These are phyloP conservation scores for Leishmania gerbilli DNA, from an alignment of 208 protist species.

Conservation along the genomic window DNA sequence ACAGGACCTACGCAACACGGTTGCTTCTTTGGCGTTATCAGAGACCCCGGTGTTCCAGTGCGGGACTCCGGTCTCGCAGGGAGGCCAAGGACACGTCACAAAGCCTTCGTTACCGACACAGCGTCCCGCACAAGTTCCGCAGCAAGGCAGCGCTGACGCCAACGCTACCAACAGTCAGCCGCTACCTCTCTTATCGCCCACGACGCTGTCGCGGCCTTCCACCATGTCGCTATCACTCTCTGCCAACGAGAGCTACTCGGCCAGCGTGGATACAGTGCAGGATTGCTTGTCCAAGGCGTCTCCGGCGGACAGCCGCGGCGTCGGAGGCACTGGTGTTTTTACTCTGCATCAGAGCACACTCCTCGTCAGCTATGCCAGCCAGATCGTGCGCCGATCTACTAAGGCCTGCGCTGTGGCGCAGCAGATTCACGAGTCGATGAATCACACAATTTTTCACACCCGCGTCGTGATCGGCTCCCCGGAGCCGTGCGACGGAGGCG, in stretches of 20 bases:
- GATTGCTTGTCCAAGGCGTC: neutral
- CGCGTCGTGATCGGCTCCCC: slow-evolving; percentile 17
- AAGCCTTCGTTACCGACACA: neutral
- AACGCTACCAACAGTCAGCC: neutral
- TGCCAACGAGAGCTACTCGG: neutral
- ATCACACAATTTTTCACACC: slow-evolving; percentile 10
- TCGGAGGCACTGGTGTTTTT: slow-evolving; percentile 11
- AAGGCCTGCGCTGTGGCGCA: slow-evolving; percentile 17
- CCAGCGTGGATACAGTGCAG: neutral
- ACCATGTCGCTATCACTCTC: neutral
- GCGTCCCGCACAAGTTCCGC: neutral
- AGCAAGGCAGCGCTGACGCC: neutral
- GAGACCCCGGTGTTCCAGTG: neutral
- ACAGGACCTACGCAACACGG: neutral
- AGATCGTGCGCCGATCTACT: slow-evolving; percentile 17
- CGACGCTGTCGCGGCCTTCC: neutral
- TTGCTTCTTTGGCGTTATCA: neutral
- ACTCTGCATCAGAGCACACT: slow-evolving; percentile 28
- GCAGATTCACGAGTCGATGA: slow-evolving; percentile 26
- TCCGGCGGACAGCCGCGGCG: neutral
- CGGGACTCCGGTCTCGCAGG: neutral
- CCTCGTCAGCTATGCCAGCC: slow-evolving; percentile 22
- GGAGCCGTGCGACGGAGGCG: neutral
- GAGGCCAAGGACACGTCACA: neutral
- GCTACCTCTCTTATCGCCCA: neutral